Base-by-base conservation (phyloP, 352 stramenopile species). In the Thalassiosira mediterranea region DNA sequence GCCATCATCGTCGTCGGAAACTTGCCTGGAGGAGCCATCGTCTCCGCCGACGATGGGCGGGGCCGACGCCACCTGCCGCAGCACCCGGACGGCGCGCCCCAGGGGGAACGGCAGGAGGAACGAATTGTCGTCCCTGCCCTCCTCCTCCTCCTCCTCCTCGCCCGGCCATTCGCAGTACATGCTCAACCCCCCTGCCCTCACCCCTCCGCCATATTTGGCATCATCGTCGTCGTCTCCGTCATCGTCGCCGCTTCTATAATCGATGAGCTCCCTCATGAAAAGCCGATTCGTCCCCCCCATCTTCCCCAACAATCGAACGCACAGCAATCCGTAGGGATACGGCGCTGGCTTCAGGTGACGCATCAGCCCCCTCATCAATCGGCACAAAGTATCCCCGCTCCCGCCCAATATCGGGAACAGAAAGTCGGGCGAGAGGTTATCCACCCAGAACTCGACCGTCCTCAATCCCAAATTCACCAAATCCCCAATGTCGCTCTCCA, bases 341-440 rank as follows among this genome's bases (percentile, higher is more conserved):
- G 97, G 97, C 5, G 94, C 94, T 23, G 97, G 96, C 42, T 96
- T 91, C 28, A 99, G 77, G 75, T 99, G 97, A 10, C 88, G 93
- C 56, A 97, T 97, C 13, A 99, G 79, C n/a, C 96, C 94, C 59
- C 95, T 91, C 67, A 99, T 98, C 56, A 99, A 94, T 52, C 97
- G 92, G 8, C 95, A 97, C 7, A 98, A 88, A 13, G 84, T 62
- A 21, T 56, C 25, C 3, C 56, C 75, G 51, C 88, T 44, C 38
- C 92, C 83, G 10, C 82, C 79, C 25, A 95, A 42, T 46, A 92
- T 84, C 1, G 81, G 79, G 62, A 86, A 93, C 26, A 99, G 76
- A 73, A 97, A 99, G 62, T 98, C 95, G 3, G 96, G 94, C 80
- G 98, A 98, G 13, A 99, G 81, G 78, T 99, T 99, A 80, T 99